A percentile compares a stretch with the other conserved stretches of the same genome.
Conservation (phyloP, 2,329 filamentous ascomycete genomes). For the Arthrobotrys sinensis region DNA sequence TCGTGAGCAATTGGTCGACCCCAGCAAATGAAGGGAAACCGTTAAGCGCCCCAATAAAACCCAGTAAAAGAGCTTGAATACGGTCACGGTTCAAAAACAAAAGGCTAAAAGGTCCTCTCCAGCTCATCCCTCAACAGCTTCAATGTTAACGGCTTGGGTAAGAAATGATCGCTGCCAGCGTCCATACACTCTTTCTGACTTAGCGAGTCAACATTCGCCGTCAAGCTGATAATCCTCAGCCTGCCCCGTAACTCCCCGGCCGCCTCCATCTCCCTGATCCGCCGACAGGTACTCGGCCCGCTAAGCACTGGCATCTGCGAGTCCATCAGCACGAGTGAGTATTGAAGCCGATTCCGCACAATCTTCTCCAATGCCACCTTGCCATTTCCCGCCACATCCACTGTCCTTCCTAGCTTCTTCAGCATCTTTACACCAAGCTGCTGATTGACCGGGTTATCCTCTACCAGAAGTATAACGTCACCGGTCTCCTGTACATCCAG, state of each 20-base stretch:
- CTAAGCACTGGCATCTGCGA: slow-evolving; percentile 60
- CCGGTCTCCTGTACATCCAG: slow-evolving; percentile 39
- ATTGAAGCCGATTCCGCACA: slow-evolving; percentile 37
- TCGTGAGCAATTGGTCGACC: too few species aligned
- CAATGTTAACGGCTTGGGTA: slow-evolving; percentile 55
- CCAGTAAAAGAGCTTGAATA: too few species aligned
- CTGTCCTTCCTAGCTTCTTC: slow-evolving; percentile 48
- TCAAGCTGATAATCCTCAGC: slow-evolving; percentile 55
- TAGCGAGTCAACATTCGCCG: slow-evolving; percentile 49
- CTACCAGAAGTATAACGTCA: slow-evolving; percentile 48
- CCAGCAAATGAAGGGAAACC: too few species aligned
- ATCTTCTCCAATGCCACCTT: slow-evolving; percentile 53
- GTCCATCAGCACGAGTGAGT: slow-evolving; percentile 59
- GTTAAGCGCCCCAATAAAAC: too few species aligned
- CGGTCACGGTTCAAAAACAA: too few species aligned
- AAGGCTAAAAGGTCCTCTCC: too few species aligned
- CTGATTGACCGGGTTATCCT: slow-evolving; percentile 59
- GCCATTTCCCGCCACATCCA: slow-evolving; percentile 58
- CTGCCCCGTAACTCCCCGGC: slow-evolving; percentile 42
- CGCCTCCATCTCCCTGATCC: slow-evolving; percentile 53
- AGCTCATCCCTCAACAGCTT: slow-evolving; percentile 45
- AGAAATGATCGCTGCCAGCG: slow-evolving; percentile 51
- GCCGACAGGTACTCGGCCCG: slow-evolving; percentile 46
- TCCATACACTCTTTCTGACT: slow-evolving; percentile 59
- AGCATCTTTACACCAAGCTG: slow-evolving; percentile 59